phyloP scores from a whole-genome alignment of 176 grass and related monocot species.

The Neostapfia colusana region DNA sequence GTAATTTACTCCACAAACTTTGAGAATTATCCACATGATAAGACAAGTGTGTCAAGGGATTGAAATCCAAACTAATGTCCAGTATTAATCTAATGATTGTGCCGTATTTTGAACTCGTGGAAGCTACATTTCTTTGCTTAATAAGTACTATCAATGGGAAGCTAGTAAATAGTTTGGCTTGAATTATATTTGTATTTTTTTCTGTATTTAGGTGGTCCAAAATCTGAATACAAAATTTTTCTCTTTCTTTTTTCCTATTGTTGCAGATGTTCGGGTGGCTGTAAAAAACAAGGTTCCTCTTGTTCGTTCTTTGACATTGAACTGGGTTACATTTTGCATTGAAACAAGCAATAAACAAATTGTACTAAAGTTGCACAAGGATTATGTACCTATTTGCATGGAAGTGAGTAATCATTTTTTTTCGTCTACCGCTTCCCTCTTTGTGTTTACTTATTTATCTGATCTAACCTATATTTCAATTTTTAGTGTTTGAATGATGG shows the following conservation, averaged over 20 bases:
- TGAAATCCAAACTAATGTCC: neutral
- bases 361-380: conserved; percentile 94
- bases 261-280: conserved; percentile 79
- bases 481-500: conserved; percentile 94
- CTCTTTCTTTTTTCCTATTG: conserved; percentile 33
- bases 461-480: conserved; percentile 9
- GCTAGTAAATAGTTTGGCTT: neutral
- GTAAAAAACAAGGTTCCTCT: conserved; percentile 98
- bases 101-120: neutral
- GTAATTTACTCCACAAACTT: neutral
- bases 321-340: conserved; percentile 89
- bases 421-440: neutral
- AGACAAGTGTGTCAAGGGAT: neutral
- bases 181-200: neutral
- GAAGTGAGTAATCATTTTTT: conserved; percentile 51
- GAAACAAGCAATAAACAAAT: conserved; percentile 93
- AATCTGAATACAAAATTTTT: neutral
- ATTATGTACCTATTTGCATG: conserved; percentile 98
- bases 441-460: conserved; percentile 20
- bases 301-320: conserved; percentile 82
- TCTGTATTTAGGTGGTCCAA: neutral
- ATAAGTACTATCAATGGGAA: neutral
- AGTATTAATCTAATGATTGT: neutral
- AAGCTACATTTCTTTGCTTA: neutral
- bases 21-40: neutral